Evolutionary conservation across 257 asterid genomes (phyloP), one percentile per base, ranked within the genome.

Genomic region (Solanum raphanifolium): DNA sequence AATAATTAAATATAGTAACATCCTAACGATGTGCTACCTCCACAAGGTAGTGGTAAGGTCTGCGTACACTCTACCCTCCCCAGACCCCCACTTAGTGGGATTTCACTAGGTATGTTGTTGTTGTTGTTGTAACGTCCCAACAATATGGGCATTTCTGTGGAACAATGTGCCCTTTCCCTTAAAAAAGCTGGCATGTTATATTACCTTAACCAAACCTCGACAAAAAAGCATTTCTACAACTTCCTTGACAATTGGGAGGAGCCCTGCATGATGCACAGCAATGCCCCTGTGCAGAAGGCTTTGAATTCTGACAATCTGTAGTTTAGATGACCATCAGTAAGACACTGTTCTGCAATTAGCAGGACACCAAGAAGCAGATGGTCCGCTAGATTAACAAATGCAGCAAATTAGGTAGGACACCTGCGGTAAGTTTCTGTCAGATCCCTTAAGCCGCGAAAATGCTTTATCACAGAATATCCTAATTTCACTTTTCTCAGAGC

Each of bases 201-300:
- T 87, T 92, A 97, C 99, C 99, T 97, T 97, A 88, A 97, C 87
- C 73, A 97, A 95, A 85, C 99, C 99, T 88, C 99, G 99, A 88
- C 99, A 97, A 89, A 97, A 97, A 90, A 97, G 99, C 99, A 97
- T 97, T 93, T 97, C 99, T 79, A 97, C 98, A 75, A 97, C 99
- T 96, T 97, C 99, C 93, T 96, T 97, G 66, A 97, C 98, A 88
- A 97, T 97, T 83, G 99, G 99, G 90, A 97, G 99, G 86, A 97
- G 88, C 83, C 99, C 99, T 39, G 99, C 98, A 93, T 97, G 99
- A 91, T 97, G 99, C 76, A 97, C 98, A 32, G 98, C 99, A 88
- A 97, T 95, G 83, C 99, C 99, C 88, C 98, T 92, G 90, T 89
- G 94, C 43, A 97, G 98, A 91, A 97, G 99, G 88, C 93, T 91